Base-by-base conservation (phyloP, 768 basidiomycete genomes). In the Infundibulicybe gibba region DNA sequence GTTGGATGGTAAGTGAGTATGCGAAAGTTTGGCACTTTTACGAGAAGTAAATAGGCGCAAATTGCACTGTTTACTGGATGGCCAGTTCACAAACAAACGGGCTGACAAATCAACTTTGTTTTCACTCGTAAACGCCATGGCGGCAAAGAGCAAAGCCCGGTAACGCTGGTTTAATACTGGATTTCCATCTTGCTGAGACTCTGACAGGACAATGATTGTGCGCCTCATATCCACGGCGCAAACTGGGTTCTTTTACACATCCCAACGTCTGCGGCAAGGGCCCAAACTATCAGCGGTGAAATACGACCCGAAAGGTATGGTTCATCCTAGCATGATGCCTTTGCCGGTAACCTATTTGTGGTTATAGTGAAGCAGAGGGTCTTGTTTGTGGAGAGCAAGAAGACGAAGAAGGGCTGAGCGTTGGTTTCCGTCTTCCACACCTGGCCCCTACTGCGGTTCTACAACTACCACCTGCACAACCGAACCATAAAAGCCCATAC, bases 221-320 rank as follows among this genome's bases (percentile, higher is more conserved):
- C 87, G 90, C 41, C 76, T 95, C 54, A 83, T 94, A 49, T 94
- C 93, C 12, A 91, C 91, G 0, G 93, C 93, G 0, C 85, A 90
- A 65, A 94, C 91, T 1, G 92, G 93, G 10, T 92, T 79, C 70
- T 94, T 94, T 65, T 95, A 94, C 67, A 90, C 90, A 16, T 87
- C 87, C 2, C 78, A 84, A 51, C 79, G 93, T 16, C 68, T 85
- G 34, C 77, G 93, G 10, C 64, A 77, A 58, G 86, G 83, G 2
- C 82, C 89, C 15, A 87, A 79, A 64, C 68, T 95, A 42, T 83
- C 89, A 8, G 85, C 89, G 14, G 86, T 94, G 56, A 95, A 94
- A 65, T 94, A 94, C 61, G 93, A 95, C 59, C 90, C 91, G 1
- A 69, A 72, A 59, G 90, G 92, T 91, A 62, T 48, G 81, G 62